Evolutionary conservation across 2,329 filamentous ascomycete genomes (phyloP).

Genomic region (Tympanopsis confertula): DNA sequence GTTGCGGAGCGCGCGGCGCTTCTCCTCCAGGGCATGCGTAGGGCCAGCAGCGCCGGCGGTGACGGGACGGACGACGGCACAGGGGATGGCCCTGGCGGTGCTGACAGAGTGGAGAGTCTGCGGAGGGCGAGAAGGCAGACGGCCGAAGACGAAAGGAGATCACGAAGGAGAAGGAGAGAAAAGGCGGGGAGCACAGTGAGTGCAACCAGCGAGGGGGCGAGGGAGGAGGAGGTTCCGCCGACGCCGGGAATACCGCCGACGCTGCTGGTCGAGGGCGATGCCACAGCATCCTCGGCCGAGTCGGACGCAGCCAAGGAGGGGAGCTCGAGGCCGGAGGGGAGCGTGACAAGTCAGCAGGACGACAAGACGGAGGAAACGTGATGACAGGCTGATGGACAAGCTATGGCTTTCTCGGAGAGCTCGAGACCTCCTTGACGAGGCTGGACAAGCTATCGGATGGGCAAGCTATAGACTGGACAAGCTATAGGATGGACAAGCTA

Average conservation of each 20-base stretch:
- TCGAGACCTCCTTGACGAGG: no score
- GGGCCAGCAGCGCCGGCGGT: conserved; percentile 40
- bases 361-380: no score
- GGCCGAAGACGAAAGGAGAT: conserved; percentile 66
- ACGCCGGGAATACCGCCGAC: conserved; percentile 11
- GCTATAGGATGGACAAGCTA: no score
- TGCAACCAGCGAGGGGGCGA: conserved; percentile 1
- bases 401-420: no score
- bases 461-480: no score
- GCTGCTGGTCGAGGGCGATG: conserved; percentile 6
- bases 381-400: no score
- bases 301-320: conserved; percentile 2
- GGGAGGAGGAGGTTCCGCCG: conserved; percentile 7
- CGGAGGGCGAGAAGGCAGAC: conserved; percentile 56
- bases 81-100: conserved; percentile 21
- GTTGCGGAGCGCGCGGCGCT: conserved; percentile 76
- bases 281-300: no score
- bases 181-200: conserved; percentile 30
- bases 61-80: conserved; percentile 8
- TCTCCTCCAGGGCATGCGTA: conserved; percentile 71
- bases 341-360: no score
- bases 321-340: not conserved
- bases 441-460: no score
- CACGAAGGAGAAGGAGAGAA: conserved; percentile 54
- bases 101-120: conserved; percentile 45